Evolutionary conservation across 805 yeast genomes (phyloP), one percentile per base, ranked within the genome.

Genomic region (Sugiyamaella lignohabitans): DNA sequence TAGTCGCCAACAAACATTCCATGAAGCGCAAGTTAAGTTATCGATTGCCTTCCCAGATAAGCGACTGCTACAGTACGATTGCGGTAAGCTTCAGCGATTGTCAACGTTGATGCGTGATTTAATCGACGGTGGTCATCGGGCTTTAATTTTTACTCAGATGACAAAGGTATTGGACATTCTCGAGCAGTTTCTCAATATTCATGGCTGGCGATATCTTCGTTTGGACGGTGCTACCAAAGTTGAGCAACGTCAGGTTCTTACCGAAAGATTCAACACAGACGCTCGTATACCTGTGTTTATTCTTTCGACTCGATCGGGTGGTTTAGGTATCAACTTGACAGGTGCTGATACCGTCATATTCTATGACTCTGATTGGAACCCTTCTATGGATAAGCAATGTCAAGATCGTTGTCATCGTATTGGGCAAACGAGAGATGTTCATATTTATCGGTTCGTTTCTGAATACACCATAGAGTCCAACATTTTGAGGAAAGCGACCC

Each of bases 331-430:
- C 63, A 93, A 93, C 60, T 69, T 93, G 54, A 93, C 98, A 0
- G 99, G 98, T 61, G 99, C 99, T 0, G 99, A 93, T 60, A 93
- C 98, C 0, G 99, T 93, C 38, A 87, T 93, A 5, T 94, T 93
- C 67, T 93, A 94, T 64, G 99, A 93, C 66, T 87, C 96, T 2
- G 98, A 91, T 66, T 91, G 98, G 98, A 93, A 93, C 62, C 99
- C 99, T 2, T 95, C 98, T 1, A 93, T 93, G 97, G 99, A 93
- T 64, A 87, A 88, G 61, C 99, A 93, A 67, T 93, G 98, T 68
- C 98, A 93, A 66, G 99, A 93, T 67, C 81, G 99, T 65, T 93
- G 98, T 68, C 99, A 93, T 64, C 83, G 99, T 72, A 93, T 93
- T 63, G 99, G 99, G 4, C 99, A 93, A 65, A 87, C 95, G 16